Evolutionary conservation across 2,329 filamentous ascomycete species (phyloP).

Genomic region (Zasmidium angulare): DNA sequence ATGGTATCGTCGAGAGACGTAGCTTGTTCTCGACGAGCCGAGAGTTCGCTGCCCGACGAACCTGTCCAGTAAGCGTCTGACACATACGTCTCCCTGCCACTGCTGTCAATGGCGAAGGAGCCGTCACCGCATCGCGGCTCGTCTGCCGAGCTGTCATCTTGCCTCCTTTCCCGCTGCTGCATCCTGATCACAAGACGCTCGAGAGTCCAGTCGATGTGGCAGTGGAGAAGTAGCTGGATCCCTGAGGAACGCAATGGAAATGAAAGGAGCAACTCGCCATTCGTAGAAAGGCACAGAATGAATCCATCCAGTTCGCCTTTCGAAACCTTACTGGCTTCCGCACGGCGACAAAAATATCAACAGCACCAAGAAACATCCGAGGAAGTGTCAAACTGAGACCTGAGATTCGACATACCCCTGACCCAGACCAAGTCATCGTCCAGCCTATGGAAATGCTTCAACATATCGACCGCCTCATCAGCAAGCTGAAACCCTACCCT

Average conservation of each 20-base stretch:
- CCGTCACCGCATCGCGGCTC: background rate
- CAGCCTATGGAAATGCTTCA: too few relatives aligned
- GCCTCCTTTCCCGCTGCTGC: background rate
- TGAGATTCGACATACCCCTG: too few relatives aligned
- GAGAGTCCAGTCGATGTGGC: background rate
- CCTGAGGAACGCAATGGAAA: too few relatives aligned
- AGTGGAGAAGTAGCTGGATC: background rate
- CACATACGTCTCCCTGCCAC: background rate
- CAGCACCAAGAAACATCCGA: background rate
- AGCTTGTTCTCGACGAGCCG: too few relatives aligned
- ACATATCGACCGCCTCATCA: too few relatives aligned
- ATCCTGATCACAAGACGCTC: background rate
- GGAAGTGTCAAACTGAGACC: too few relatives aligned
- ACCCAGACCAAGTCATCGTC: too few relatives aligned
- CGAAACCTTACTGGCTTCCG: background rate
- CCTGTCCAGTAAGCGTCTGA: background rate
- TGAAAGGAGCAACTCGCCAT: too few relatives aligned
- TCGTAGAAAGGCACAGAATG: too few relatives aligned
- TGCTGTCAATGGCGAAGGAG: background rate
- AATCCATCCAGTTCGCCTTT: background rate
- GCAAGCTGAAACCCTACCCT: too few relatives aligned
- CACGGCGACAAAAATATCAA: too few relatives aligned
- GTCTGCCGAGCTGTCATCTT: background rate
- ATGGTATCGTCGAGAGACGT: too few relatives aligned
- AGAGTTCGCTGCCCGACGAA: background rate